Evolutionary conservation across 1,139 yeast genomes (phyloP), one percentile per base, ranked within the genome.

Genomic region (Geotrichum citri-aurantii): DNA sequence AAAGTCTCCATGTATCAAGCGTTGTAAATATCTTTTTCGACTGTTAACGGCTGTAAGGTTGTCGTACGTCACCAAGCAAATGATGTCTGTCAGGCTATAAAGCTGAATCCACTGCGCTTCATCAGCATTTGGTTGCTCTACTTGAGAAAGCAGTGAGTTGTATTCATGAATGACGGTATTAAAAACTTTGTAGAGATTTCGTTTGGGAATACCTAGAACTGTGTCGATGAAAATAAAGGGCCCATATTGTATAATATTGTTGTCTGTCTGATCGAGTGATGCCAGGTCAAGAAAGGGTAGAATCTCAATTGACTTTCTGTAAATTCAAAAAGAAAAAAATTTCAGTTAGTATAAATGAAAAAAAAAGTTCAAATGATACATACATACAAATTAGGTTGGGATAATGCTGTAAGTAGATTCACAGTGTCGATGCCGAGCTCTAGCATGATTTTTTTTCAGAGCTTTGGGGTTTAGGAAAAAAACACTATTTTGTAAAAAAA

Each of bases 11-110:
- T 5, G 19, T n/a, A 37, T 17, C 44, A 37, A 7, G 19, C 44
- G 44, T 37, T 37, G 44, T 1, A 61, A 58, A 52, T 31, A 68
- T 51, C 63, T 59, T 55, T 70, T 71, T 33, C 77, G 67, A 2
- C 65, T 56, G 54, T 73, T 74, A 52, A 70, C 62, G 1, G 73
- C 75, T 0, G 68, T 64, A 54, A 70, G 52, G 57, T 72, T 68
- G 61, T 75, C 77, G n/a, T 70, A 65, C 0, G 74, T 68, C 3
- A 70, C 69, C n/a, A 73, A 53, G 2, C 69, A 58, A 12, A 69
- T 61, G 19, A 71, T 52, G 17, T 19, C 42, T 1, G 21, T 27
- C 27, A 12, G 14, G 4, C 26, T 27, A 3, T 27, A 33, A 7
- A 29, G 24, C 24, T 19, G 33, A 11, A n/a, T 21, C 37, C 19